A percentile compares a stretch with the other conserved stretches of the same genome.
Evolutionary conservation across 2,329 filamentous ascomycete genomes (phyloP).

Genomic region (Verticillium klebahnii): DNA sequence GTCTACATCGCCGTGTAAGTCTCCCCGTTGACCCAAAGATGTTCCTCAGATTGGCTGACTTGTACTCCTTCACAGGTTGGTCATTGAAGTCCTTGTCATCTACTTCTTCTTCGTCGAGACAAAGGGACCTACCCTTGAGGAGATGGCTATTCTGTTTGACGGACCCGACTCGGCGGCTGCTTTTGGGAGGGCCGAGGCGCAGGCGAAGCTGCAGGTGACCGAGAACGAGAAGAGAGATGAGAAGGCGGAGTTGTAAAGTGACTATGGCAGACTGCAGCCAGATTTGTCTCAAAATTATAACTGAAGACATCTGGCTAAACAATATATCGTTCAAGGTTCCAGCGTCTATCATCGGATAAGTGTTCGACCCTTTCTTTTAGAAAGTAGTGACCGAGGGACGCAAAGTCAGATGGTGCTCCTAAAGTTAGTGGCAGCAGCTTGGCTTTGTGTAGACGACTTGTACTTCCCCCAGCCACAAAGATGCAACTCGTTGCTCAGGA

Average conservation of each 20-base stretch:
- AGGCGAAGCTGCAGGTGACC: neutral
- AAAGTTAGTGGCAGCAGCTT: too few relatives aligned
- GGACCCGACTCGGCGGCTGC: constrained; percentile 51
- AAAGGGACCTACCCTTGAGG: constrained; percentile 59
- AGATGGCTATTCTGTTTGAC: constrained; percentile 63
- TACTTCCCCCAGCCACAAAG: neutral
- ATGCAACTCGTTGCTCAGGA: neutral
- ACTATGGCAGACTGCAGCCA: too few relatives aligned
- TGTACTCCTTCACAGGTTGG: constrained; percentile 50
- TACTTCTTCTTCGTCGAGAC: constrained; percentile 58
- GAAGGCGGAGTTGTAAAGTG: neutral
- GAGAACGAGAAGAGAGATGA: neutral
- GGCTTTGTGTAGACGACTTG: neutral
- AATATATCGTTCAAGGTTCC: too few relatives aligned
- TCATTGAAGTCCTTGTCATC: constrained; percentile 48
- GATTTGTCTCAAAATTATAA: too few relatives aligned
- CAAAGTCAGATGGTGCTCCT: too few relatives aligned
- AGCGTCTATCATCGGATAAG: too few relatives aligned
- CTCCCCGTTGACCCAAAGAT: constrained; percentile 5
- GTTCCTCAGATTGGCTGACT: constrained; percentile 48
- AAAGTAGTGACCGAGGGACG: too few relatives aligned
- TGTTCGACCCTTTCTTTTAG: too few relatives aligned
- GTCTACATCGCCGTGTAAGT: constrained; percentile 7
- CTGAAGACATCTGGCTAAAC: too few relatives aligned
- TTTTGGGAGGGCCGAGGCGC: neutral